Evolutionary conservation across 495 filamentous ascomycete genomes (phyloP), one percentile per base, ranked within the genome.

Genomic region (Schizothecium vesticola): DNA sequence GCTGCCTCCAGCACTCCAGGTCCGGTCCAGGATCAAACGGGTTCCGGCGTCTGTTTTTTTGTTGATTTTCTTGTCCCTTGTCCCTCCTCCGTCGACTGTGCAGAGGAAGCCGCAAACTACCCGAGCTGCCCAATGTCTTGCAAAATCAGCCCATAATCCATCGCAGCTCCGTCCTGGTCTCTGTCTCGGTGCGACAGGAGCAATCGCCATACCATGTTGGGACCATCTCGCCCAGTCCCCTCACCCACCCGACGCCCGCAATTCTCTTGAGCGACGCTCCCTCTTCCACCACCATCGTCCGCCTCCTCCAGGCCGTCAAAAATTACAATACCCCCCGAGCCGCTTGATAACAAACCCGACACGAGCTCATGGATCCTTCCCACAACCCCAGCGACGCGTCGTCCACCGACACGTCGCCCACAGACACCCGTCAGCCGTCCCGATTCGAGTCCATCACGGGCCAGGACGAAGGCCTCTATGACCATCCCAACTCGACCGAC

Each of bases 401-500:
- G 65, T 70, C 77, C 19, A 64, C 63, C 64, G 70, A 80, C 61
- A 72, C 76, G 31, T 81, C 82, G 25, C 79, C 81, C 8, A 78
- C 78, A n/a, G 77, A 83, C 67, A 78, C 80, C 60, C 81, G 80
- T 56, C 75, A 75, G 26, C 77, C 75, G 13, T 69, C 70, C 25
- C 73, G 76, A 64, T 72, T 70, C 63, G 70, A 73, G 29, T 59
- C 70, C 64, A 63, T 73, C 51, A 62, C 72, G 21, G 69, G 69
- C n/a, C 72, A 72, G 68, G 79, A 80, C 57, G 77, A 80, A 22
- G 64, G 67, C n/a, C 57, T 70, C 13, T 71, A 76, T 19, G 81
- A 84, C 64, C 80, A 73, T 70, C 76, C 76, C 55, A 82, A 82
- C 69, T 82, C 81, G 24, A 79, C 79, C 6, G 85, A 85, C 63